phyloP scores from a whole-genome alignment of 345 rosid genomes.

The Salix viminalis region DNA sequence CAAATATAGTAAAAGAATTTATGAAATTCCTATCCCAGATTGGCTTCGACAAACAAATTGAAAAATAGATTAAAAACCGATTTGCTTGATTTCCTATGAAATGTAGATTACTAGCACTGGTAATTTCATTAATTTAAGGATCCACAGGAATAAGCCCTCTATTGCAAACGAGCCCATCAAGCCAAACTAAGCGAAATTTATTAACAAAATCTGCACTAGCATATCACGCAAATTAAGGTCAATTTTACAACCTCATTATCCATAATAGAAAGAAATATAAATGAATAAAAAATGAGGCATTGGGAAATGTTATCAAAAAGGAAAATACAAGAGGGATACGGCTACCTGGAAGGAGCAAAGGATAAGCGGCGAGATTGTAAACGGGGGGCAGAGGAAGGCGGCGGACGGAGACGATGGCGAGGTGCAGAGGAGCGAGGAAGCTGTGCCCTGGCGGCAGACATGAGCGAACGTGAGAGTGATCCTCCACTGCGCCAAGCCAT shows the following conservation, averaged over 20 bases:
- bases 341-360: conserved; percentile 58
- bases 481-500: conserved; percentile 53
- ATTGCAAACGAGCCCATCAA: background rate
- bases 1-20: too few relatives aligned
- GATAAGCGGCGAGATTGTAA: conserved; percentile 55
- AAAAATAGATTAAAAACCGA: background rate
- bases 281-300: background rate
- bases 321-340: background rate
- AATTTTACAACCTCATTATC: too few relatives aligned
- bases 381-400: conserved; percentile 51
- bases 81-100: background rate
- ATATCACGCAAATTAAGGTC: too few relatives aligned
- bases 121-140: background rate
- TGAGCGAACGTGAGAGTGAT: conserved; percentile 45
- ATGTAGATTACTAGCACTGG: background rate
- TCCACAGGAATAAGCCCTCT: background rate
- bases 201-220: background rate
- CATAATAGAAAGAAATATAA: too few relatives aligned
- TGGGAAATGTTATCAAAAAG: background rate
- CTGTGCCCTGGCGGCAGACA: conserved; percentile 53
- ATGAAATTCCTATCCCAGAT: too few relatives aligned
- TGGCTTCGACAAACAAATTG: background rate
- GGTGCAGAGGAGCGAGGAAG: conserved; percentile 51
- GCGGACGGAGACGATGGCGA: conserved; percentile 65
- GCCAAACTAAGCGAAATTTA: background rate